These are phyloP conservation scores for Chlamydomonas schloesseri DNA, from an alignment of 139 green algal species.

Conservation along the genomic window DNA sequence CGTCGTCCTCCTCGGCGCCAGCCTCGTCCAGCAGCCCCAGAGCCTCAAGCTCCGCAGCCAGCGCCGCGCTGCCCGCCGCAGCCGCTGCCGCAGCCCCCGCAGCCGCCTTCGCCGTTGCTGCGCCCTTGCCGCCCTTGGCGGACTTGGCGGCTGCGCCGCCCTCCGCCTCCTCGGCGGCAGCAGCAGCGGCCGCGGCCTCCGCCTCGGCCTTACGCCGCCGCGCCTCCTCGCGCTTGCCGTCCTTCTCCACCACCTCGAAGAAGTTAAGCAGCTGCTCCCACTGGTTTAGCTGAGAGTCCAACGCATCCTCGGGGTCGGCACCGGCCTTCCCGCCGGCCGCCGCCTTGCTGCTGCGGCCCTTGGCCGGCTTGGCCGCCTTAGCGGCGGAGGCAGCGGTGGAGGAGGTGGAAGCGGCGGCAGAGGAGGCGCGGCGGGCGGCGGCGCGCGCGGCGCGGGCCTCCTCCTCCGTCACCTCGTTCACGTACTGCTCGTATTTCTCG, in stretches of 20 bases:
- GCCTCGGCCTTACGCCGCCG: background rate
- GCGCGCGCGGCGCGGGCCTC: constrained; percentile 5
- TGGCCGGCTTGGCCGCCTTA: too few relatives aligned
- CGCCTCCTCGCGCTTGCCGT: background rate
- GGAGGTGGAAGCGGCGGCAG: background rate
- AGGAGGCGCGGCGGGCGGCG: constrained; percentile 14
- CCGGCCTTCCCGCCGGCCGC: background rate
- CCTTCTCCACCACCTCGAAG: constrained; percentile 54
- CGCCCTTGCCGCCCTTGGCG: background rate
- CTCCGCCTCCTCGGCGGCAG: background rate
- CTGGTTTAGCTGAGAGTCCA: constrained; percentile 12
- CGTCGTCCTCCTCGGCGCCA: background rate
- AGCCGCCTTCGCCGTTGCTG: background rate
- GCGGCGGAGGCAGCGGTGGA: background rate
- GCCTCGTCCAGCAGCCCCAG: background rate
- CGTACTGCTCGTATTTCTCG: constrained; percentile 51
- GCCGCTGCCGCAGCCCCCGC: background rate
- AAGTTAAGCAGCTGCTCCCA: constrained; percentile 56
- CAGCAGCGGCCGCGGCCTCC: background rate
- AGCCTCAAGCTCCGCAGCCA: constrained; percentile 5
- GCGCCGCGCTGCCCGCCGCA: background rate
- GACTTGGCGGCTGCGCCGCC: background rate
- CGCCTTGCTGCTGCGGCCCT: background rate
- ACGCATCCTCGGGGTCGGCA: too few relatives aligned
- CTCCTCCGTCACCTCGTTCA: constrained; percentile 45